Conservation (phyloP, 179 eudicot species). For the Sideroxylon spinosum region DNA sequence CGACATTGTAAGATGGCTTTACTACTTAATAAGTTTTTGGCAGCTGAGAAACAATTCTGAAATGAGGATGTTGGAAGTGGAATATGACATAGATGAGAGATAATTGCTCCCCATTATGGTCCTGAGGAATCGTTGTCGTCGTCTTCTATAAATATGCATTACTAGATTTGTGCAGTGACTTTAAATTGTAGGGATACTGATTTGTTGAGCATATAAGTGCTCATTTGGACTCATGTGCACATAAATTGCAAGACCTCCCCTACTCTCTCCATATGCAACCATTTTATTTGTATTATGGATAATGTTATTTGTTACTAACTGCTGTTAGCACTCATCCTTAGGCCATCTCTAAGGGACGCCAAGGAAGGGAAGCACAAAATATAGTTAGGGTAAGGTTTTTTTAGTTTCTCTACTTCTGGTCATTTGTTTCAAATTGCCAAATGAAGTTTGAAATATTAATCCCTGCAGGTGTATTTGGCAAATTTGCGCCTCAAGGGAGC, state of each 20-base stretch:
- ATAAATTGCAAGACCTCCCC: background rate
- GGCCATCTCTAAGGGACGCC: constrained; percentile 88
- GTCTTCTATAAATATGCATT: background rate
- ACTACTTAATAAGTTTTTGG: too few species aligned
- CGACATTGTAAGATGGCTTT: too few species aligned
- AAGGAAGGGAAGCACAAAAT: constrained; percentile 92
- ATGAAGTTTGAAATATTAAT: constrained; percentile 7
- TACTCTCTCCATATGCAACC: background rate
- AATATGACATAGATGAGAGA: background rate
- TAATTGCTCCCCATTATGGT: background rate
- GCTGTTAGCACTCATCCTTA: constrained; percentile 24
- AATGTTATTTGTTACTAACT: background rate
- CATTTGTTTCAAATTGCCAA: background rate
- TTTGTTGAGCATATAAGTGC: background rate
- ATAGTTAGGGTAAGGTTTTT: constrained; percentile 52
- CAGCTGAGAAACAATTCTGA: too few species aligned
- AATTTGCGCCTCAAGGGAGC: constrained; percentile 85
- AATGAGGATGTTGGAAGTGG: too few species aligned
- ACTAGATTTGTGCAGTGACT: too few species aligned
- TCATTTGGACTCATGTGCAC: background rate
- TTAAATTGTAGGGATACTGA: too few species aligned
- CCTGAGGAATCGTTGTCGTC: background rate
- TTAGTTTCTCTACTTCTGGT: background rate
- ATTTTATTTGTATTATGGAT: background rate
- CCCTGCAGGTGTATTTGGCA: constrained; percentile 71